Conservation (phyloP, 75 land plant genomes). For the Chamaecyparis obtusa region DNA sequence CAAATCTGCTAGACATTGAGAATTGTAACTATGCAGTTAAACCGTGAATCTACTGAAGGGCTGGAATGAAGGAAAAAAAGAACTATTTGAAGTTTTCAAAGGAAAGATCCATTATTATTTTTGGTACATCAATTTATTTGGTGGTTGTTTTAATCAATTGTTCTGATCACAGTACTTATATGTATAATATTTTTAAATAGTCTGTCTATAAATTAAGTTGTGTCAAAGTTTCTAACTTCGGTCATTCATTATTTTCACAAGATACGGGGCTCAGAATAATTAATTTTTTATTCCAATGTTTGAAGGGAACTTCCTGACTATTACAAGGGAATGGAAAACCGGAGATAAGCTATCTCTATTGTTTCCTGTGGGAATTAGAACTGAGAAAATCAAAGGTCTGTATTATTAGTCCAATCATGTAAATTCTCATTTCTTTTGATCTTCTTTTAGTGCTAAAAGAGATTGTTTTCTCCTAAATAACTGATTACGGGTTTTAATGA, state of each 20-base stretch:
- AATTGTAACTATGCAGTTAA: background rate
- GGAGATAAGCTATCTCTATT: conserved; percentile 53
- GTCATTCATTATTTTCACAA: background rate
- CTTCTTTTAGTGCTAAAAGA: background rate
- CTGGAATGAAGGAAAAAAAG: background rate
- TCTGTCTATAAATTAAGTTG: background rate
- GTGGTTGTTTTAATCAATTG: background rate
- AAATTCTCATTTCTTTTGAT: background rate
- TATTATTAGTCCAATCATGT: background rate
- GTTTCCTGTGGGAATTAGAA: conserved; percentile 55
- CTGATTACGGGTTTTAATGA: background rate
- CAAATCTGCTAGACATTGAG: background rate
- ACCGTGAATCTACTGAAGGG: background rate
- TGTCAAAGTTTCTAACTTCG: background rate
- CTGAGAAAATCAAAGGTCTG: conserved; percentile 83
- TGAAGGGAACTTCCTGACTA: conserved; percentile 61
- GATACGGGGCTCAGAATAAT: background rate
- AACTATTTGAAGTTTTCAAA: background rate
- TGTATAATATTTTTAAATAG: background rate
- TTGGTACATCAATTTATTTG: background rate
- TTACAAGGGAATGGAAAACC: conserved; percentile 57
- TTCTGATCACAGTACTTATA: background rate
- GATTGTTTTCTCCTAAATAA: background rate
- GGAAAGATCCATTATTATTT: background rate
- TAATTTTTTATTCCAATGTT: background rate